Base-by-base conservation (phyloP, 2,329 filamentous ascomycete genomes). In the Aureobasidium sp. region DNA sequence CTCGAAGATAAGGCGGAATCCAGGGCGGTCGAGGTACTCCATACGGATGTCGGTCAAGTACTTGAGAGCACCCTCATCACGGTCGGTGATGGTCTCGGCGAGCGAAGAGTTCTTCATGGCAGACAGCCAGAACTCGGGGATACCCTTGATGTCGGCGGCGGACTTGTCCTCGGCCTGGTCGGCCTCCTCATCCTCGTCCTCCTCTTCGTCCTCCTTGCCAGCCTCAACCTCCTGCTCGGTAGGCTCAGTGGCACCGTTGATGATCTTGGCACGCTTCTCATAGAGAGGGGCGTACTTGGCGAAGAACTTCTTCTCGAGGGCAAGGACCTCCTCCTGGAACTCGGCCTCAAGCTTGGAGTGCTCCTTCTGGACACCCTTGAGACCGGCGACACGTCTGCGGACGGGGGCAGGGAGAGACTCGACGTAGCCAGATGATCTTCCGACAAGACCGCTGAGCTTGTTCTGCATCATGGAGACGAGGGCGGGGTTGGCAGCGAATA, bases 61-160 rank as follows among this genome's bases (percentile, higher is more conserved):
- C 80, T 95, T 96, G 63, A 99, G 87, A 59, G 92, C 94, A 68
- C 85, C 87, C 84, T 99, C 94, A 74, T 99, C 94, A 67, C 91
- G 89, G 71, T 97, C 94, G 71, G 94, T 99, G 75, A 99, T 97
- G 86, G 97, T 96, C 79, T 99, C 95, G 62, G 93, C 91, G 62
- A 99, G 87, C 34, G 92, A 96, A 76, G 97, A 93, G 82, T 99
- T 99, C 85, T 99, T 99, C 93, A 99, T 97, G 70, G 95, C 93
- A 65, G 93, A 97, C 56, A 99, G 84, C 94, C 94, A 99, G 84
- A 99, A 99, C 79, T 99, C 94, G 66, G 94, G 94, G 66, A 99
- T 97, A 77, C 94, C 94, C 71, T 86, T 82, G 67, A 88, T 78
- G 62, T 80, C 75, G 63, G 78, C 75, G 37, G 79, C 74, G 66